Percentiles rank a stretch among this genome's conserved stretches.
Evolutionary conservation across 2,329 filamentous ascomycete species (phyloP).

Genomic region (Exophiala spinifera): DNA sequence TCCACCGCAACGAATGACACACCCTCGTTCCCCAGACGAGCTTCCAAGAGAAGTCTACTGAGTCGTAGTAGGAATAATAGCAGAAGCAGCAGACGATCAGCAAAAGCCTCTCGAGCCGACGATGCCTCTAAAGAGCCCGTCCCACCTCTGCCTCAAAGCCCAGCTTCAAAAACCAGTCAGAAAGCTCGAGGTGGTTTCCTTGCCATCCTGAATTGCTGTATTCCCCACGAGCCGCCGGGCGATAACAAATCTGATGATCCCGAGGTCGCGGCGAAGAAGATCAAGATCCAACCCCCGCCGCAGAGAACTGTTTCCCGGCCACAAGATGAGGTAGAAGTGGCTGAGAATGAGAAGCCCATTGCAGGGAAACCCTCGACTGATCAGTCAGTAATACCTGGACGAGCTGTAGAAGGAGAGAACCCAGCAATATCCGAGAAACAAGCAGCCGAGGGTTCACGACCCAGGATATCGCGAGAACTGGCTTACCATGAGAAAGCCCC

Average conservation of each 20-base stretch:
- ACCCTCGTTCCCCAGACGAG: slow-evolving; percentile 24
- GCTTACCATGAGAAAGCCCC: slow-evolving; percentile 16
- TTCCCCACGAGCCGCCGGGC: slow-evolving; percentile 17
- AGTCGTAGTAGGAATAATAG: slow-evolving; percentile 29
- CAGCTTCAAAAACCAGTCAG: slow-evolving; percentile 17
- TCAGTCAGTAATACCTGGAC: slow-evolving; percentile 8
- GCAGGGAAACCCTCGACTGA: slow-evolving; percentile 8
- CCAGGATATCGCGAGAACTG: slow-evolving; percentile 17
- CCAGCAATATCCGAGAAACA: slow-evolving; percentile 18
- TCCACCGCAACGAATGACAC: slow-evolving; percentile 16
- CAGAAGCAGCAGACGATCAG: slow-evolving; percentile 28
- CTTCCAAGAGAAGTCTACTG: slow-evolving; percentile 30
- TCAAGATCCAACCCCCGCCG: slow-evolving; percentile 23
- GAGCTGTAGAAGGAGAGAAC: slow-evolving; percentile 17
- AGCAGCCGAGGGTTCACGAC: slow-evolving; percentile 7
- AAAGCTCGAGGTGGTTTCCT: slow-evolving; percentile 26
- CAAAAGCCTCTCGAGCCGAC: slow-evolving; percentile 21
- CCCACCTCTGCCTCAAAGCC: slow-evolving; percentile 21
- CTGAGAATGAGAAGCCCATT: slow-evolving; percentile 21
- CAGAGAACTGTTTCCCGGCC: slow-evolving; percentile 21
- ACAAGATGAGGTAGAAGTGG: slow-evolving; percentile 23
- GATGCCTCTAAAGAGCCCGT: slow-evolving; percentile 22
- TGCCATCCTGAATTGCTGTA: slow-evolving; percentile 30
- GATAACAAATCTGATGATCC: slow-evolving; percentile 26
- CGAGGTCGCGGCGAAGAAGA: slow-evolving; percentile 29